These are phyloP conservation scores for Cyphellophora europaea DNA, from an alignment of 2,329 filamentous ascomycete species.

Conservation along the genomic window DNA sequence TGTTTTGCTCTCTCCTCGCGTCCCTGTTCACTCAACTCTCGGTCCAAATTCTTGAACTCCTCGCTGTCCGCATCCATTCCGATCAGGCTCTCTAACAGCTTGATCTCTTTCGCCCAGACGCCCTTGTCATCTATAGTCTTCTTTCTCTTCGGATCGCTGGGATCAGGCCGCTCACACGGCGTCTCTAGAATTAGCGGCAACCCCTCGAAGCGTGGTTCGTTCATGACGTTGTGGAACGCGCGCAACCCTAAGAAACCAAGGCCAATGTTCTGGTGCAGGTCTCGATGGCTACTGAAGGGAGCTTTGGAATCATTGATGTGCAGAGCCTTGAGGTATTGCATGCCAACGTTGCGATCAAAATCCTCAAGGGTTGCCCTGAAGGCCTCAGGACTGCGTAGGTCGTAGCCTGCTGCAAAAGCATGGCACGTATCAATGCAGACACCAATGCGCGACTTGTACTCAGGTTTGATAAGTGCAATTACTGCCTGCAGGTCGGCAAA, in stretches of 20 bases:
- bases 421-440: constrained; percentile 98
- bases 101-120: constrained; percentile 91
- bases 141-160: constrained; percentile 14
- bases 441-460: constrained; percentile 75
- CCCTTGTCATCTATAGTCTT: constrained; percentile 57
- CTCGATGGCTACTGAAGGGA: constrained; percentile 68
- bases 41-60: constrained; percentile 60
- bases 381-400: constrained; percentile 64
- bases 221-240: constrained; percentile 86
- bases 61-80: constrained; percentile 70
- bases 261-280: constrained; percentile 93
- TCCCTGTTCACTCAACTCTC: constrained; percentile 58
- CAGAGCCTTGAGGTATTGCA: constrained; percentile 70
- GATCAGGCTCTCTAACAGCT: constrained; percentile 72
- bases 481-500: constrained; percentile 84
- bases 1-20: constrained; percentile 63
- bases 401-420: constrained; percentile 88
- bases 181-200: constrained; percentile 93
- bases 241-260: constrained; percentile 85
- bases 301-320: constrained; percentile 97
- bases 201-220: constrained; percentile 63
- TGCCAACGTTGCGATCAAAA: constrained; percentile 70
- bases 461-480: constrained; percentile 58
- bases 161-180: constrained; percentile 66
- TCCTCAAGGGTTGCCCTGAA: constrained; percentile 64